Evolutionary conservation across 768 basidiomycete genomes (phyloP), one percentile per base, ranked within the genome.

Genomic region (Rhodotorula taiwanensis): DNA sequence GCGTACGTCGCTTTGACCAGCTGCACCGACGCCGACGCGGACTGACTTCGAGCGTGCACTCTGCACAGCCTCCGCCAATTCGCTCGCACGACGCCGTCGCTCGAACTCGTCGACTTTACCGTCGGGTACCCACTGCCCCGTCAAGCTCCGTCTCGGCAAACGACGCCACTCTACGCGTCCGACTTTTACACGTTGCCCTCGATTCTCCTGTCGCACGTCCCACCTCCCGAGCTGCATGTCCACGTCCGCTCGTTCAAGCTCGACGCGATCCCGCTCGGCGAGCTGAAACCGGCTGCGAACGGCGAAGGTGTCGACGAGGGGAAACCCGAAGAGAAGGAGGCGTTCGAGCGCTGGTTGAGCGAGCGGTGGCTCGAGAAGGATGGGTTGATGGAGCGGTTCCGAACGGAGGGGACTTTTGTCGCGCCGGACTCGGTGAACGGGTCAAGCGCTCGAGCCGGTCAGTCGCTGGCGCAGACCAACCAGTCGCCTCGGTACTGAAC

Each of bases 321-420:
- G 70, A 81, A 82, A 2, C 79, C 80, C 41, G 74, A 75, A 50
- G 87, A 89, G 71, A 83, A 82, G 71, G 77, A 74, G 7, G 72
- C 66, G 41, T 98, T 98, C 72, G 91, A 94, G 69, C 54, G 77
- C 14, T 98, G 94, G 94, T 76, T 98, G 60, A 76, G 85, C 65
- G 78, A 81, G 48, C 74, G 88, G 58, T 97, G 93, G 91, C 76
- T 77, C 49, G 84, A 86, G 73, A 97, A 98, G 77, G 93, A 95
- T 75, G 76, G 77, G 50, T 78, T 83, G 55, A 82, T 95, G 73
- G 81, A 81, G 27, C 76, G 74, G 49, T 93, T 84, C 75, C 80
- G 82, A 55, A 80, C 82, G 54, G 77, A 81, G 49, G 79, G 77
- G 2, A 81, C 81, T 11, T 76, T 78, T 6, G 82, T 86, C 60